Conservation (phyloP, 306 rosid genomes). For the Prunus campanulata region DNA sequence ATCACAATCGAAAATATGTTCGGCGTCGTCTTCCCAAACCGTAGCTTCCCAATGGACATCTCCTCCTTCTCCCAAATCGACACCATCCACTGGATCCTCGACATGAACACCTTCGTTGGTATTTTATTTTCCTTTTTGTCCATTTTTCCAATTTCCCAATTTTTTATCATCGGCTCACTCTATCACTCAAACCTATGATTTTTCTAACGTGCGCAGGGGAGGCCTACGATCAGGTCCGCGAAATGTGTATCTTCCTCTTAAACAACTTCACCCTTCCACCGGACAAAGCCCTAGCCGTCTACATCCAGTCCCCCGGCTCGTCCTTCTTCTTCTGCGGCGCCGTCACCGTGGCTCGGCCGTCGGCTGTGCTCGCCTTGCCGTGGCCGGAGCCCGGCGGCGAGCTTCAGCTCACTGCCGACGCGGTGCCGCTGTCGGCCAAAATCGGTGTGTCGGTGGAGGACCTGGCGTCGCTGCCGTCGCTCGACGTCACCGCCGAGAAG, state of each 20-base stretch:
- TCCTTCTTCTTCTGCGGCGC: slow-evolving; percentile 80
- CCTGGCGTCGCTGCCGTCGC: slow-evolving; percentile 73
- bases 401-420: slow-evolving; percentile 64
- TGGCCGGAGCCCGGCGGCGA: slow-evolving; percentile 82
- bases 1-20: slow-evolving; percentile 45
- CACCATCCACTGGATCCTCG: slow-evolving; percentile 88
- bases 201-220: slow-evolving; percentile 57
- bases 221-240: slow-evolving; percentile 70
- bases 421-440: slow-evolving; percentile 69
- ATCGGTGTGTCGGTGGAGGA: slow-evolving; percentile 92
- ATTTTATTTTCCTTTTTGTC: not conserved
- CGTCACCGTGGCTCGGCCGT: slow-evolving; percentile 67
- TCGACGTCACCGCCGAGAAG: slow-evolving; percentile 68
- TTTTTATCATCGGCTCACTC: not conserved
- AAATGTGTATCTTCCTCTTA: slow-evolving; percentile 80
- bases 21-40: slow-evolving; percentile 90
- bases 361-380: slow-evolving; percentile 61
- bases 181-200: not conserved
- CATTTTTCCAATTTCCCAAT: not conserved
- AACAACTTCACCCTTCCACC: slow-evolving; percentile 82
- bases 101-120: slow-evolving; percentile 89
- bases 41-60: slow-evolving; percentile 90
- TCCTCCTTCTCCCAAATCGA: slow-evolving; percentile 89
- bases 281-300: slow-evolving; percentile 83
- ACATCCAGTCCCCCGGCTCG: slow-evolving; percentile 87